Evolutionary conservation across 805 yeast genomes (phyloP).

Genomic region (Wickerhamiella dianesei): DNA sequence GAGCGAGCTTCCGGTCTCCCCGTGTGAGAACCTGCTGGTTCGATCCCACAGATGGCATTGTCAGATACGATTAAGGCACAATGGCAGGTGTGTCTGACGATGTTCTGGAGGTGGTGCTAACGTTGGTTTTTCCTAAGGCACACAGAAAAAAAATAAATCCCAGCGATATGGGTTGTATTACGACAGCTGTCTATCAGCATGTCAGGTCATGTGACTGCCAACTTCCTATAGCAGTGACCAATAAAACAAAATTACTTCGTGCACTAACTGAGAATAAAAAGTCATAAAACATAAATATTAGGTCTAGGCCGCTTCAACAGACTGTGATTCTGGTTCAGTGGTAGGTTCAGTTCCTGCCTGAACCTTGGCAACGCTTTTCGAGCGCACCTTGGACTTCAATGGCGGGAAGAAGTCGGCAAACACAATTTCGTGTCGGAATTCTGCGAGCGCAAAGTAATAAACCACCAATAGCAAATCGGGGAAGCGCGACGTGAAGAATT

Average conservation of each 20-base stretch:
- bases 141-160: background rate
- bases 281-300: background rate
- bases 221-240: no score
- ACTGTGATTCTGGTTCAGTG: no score
- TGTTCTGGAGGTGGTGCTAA: no score
- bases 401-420: conserved; percentile 5
- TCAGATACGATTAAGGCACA: background rate
- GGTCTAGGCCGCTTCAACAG: no score
- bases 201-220: no score
- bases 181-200: background rate
- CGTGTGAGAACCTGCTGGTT: conserved; percentile 78
- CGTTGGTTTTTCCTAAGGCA: no score
- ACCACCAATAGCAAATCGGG: conserved; percentile 69
- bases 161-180: background rate
- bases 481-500: conserved; percentile 58
- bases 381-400: background rate
- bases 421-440: conserved; percentile 10
- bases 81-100: background rate
- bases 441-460: conserved; percentile 29
- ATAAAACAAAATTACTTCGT: no score
- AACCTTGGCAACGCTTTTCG: background rate
- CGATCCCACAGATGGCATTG: conserved; percentile 4
- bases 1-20: conserved; percentile 66
- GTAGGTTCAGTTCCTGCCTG: background rate
- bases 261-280: no score